phyloP scores from a whole-genome alignment of 2,329 filamentous ascomycete species.

The Lachnellula subtilissima region DNA sequence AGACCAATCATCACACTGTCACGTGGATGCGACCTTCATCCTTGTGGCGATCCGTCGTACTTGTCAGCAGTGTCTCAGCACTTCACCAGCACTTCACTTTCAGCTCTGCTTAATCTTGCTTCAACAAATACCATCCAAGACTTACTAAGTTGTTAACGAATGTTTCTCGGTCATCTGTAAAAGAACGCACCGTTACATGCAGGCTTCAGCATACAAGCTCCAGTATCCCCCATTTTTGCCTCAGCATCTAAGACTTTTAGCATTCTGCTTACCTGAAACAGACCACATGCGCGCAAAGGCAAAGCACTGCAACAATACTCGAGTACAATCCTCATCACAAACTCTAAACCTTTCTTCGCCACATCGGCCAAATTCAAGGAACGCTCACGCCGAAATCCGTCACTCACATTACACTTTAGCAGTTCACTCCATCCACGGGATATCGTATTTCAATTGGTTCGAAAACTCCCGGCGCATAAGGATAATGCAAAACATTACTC shows the following conservation, averaged over 20 bases:
- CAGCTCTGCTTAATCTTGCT: background rate
- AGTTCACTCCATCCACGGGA: background rate
- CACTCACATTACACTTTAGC: background rate
- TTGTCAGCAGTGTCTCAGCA: background rate
- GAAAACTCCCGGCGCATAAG: background rate
- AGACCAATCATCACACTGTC: background rate
- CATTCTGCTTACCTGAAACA: background rate
- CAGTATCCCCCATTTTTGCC: background rate
- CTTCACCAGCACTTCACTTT: background rate
- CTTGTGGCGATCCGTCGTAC: background rate
- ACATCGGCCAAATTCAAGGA: background rate
- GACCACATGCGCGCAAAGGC: background rate
- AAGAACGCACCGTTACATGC: background rate
- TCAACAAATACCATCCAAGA: background rate
- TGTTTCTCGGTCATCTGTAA: background rate
- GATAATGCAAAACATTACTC: background rate
- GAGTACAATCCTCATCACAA: background rate
- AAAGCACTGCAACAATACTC: background rate
- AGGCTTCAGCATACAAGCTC: background rate
- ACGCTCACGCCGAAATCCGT: background rate
- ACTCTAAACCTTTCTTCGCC: background rate
- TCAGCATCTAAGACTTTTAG: background rate
- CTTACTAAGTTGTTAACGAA: background rate
- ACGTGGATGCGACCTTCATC: background rate
- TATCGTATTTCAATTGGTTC: background rate